Evolutionary conservation across 306 rosid species (phyloP), one percentile per base, ranked within the genome.

Genomic region (Medicago ruthenica): DNA sequence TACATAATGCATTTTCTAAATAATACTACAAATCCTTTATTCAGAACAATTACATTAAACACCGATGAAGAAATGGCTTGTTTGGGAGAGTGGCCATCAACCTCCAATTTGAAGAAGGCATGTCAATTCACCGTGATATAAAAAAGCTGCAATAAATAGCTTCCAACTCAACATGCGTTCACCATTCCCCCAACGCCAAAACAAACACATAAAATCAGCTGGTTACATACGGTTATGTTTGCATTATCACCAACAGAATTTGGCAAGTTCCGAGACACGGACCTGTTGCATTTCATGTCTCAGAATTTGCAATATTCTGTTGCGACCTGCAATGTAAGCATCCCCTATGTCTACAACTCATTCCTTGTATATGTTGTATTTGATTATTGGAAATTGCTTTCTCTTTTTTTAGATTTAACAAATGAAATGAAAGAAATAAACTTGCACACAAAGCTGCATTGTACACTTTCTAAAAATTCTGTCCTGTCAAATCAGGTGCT

Each of bases 391-490:
- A 37, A 51, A 64, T 14, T 9, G 18, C 8, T n/a, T 34, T 51
- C 21, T 1, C 13, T 76, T 41, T 67, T 69, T 67, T n/a, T 67
- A 59, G 16, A 69, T 45, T 63, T 63, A 37, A 71, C 73, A 71
- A 57, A 61, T 50, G 67, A 45, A 48, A 70, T 51, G 34, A 73
- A 58, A 44, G 53, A 55, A 65, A 10, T 24, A 61, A 62, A 53
- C 31, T 54, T 67, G 9, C 27, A 60, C 40, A 48, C 34, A 37
- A 60, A 48, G 59, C 31, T 59, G 59, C 65, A 58, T 36, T 44
- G 16, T 76, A n/a, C 40, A 40, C 50, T 27, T 71, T 45, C 48
- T 27, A 63, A 68, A 63, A 63, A 41, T 53, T 40, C 0, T 75
- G 73, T 22, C 27, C 74, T 70, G 48, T 76, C 45, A 53, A 76